phyloP scores from a whole-genome alignment of 108 stramenopile species.

The Phaeodactylum tricornutum region DNA sequence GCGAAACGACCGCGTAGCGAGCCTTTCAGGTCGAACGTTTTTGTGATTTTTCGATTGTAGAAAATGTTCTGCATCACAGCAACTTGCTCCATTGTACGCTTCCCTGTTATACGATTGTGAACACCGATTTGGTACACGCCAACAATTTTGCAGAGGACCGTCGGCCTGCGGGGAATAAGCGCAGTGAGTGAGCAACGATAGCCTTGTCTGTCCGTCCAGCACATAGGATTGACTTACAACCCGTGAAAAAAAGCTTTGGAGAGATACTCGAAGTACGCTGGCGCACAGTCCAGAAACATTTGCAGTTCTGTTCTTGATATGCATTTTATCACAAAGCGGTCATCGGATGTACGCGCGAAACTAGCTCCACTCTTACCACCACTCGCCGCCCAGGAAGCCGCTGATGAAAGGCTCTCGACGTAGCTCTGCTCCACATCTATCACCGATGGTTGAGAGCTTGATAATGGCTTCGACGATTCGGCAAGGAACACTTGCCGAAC shows the following conservation, averaged over 20 bases:
- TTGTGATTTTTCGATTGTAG: constrained; percentile 80
- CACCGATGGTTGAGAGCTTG: neutral
- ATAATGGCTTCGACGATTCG: constrained; percentile 3
- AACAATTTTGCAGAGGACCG: constrained; percentile 93
- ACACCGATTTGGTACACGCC: constrained; percentile 96
- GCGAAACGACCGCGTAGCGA: constrained; percentile 89
- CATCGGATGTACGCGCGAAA: constrained; percentile 76
- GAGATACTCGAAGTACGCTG: constrained; percentile 95
- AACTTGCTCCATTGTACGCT: constrained; percentile 91
- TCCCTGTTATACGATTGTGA: constrained; percentile 89
- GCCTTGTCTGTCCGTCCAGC: too few species aligned
- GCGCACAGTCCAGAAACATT: constrained; percentile 96
- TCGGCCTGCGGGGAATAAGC: constrained; percentile 30
- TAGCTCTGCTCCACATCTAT: constrained; percentile 56
- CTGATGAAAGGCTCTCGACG: constrained; percentile 72
- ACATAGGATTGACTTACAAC: constrained; percentile 19
- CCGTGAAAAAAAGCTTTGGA: constrained; percentile 93
- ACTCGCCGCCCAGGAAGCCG: constrained; percentile 79
- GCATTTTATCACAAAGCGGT: constrained; percentile 90
- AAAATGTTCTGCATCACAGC: constrained; percentile 96
- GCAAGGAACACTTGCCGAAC: constrained; percentile 82
- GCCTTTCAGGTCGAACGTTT: constrained; percentile 93
- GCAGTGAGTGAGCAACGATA: neutral
- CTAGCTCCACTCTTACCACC: constrained; percentile 92
- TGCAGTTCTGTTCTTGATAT: constrained; percentile 92